Evolutionary conservation across 1,284 basidiomycete species (phyloP), one percentile per base, ranked within the genome.

Genomic region (Acaromyces ingoldii): DNA sequence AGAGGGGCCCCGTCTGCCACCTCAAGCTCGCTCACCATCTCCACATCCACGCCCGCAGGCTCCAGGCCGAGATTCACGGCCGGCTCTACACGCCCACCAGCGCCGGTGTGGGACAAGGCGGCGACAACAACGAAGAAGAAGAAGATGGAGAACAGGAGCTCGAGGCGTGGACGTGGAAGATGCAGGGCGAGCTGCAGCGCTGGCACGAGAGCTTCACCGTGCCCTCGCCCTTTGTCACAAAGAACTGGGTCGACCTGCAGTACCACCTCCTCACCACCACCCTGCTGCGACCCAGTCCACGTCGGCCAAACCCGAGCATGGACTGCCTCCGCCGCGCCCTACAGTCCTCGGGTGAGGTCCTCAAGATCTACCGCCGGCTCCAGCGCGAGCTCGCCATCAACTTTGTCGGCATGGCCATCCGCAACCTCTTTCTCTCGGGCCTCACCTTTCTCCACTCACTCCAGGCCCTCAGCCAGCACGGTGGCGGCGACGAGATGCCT

Each of bases 331-430:
- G 55, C 26, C 57, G 55, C 19, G 61, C 61, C 1, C 58, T 63
- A 30, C 55, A 43, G 17, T 57, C 61, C 0, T 59, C 61, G 1
- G 61, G 57, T 2, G 43, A 53, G 2, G 55, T 50, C n/a, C 57
- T 63, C 57, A 59, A 60, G 53, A 57, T 58, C 33, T 63, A 60
- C 55, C 59, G 58, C 34, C 29, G 30, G 30, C 59, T 63, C 57
- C 61, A 63, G 44, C 52, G 61, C 17, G 56, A 55, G 42, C 44
- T 46, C 13, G 57, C 44, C 4, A 60, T 63, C 55, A 63, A 63
- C 30, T 63, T 63, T 24, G 55, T 58, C 1, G 59, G 61, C 57
- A 42, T 60, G 1, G 61, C 57, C 4, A 60, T 55, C 17, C 61
- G 60, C 25, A 52, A 63, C 37, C 51, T 63, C 7, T 63, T 63